phyloP scores from a whole-genome alignment of 202 grass and related monocot genomes.

The Eragrostis tef region DNA sequence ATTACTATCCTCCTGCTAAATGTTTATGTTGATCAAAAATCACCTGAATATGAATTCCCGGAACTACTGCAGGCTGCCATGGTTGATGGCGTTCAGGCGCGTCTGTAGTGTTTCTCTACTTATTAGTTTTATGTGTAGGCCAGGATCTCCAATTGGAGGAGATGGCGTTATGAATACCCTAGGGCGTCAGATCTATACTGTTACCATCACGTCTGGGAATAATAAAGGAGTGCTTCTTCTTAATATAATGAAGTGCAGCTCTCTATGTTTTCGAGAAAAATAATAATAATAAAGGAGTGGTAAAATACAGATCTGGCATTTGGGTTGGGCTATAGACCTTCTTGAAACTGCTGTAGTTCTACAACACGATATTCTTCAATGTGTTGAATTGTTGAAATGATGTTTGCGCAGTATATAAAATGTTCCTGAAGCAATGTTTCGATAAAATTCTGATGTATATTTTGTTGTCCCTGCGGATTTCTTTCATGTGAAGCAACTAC shows the following conservation, averaged over 20 bases:
- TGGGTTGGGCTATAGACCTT: background rate
- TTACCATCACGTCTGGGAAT: background rate
- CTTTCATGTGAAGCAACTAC: too few relatives aligned
- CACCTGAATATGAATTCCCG: constrained; percentile 21
- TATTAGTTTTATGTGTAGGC: background rate
- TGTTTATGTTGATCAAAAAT: constrained; percentile 5
- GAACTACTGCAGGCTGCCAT: constrained; percentile 55
- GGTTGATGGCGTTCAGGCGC: constrained; percentile 44
- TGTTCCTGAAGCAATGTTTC: too few relatives aligned
- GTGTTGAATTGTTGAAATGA: background rate
- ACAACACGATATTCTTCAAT: background rate
- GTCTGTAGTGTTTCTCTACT: constrained; percentile 42
- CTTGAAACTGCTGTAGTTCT: background rate
- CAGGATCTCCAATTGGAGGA: background rate
- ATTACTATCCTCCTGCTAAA: background rate
- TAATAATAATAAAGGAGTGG: background rate
- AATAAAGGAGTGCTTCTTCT: background rate
- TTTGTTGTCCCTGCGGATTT: too few relatives aligned
- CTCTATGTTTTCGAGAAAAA: too few relatives aligned
- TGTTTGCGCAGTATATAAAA: background rate
- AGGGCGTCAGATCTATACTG: background rate
- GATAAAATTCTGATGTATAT: too few relatives aligned
- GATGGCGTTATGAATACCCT: background rate
- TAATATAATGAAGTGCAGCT: too few relatives aligned
- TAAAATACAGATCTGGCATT: too few relatives aligned